Evolutionary conservation across 164 flowering plant genomes (phyloP).

Genomic region (Magnolia officinalis): DNA sequence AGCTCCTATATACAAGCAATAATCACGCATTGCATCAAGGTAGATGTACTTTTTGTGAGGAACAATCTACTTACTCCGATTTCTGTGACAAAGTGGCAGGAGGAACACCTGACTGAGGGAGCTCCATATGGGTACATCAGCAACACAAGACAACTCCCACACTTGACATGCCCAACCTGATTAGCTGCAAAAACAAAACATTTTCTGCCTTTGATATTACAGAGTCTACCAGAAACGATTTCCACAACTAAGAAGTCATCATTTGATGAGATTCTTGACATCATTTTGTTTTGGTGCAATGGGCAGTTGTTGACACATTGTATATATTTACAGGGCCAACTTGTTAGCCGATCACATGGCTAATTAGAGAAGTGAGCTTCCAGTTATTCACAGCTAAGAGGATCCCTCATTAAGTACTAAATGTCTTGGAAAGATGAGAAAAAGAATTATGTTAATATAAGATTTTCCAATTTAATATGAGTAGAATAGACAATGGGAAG

Average conservation of each 20-base stretch:
- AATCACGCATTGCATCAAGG: neutral
- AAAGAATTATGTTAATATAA: neutral
- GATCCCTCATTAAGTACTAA: neutral
- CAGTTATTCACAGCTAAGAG: neutral
- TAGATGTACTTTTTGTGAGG: neutral
- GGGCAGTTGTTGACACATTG: neutral
- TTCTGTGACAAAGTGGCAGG: conserved; percentile 64
- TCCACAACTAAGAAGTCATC: neutral
- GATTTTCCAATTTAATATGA: neutral
- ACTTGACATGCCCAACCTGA: conserved; percentile 76
- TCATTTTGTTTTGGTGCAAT: neutral
- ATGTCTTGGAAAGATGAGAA: neutral
- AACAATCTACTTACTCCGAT: conserved; percentile 49
- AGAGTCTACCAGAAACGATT: neutral
- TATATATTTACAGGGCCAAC: neutral
- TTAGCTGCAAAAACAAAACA: conserved; percentile 45
- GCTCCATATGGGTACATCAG: conserved; percentile 87
- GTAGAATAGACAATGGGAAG: too few species aligned
- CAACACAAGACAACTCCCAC: conserved; percentile 67
- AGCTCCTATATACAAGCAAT: neutral
- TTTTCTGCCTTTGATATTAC: neutral
- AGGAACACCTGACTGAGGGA: conserved; percentile 64
- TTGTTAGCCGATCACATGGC: neutral
- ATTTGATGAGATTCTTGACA: neutral
- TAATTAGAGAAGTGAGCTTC: neutral